These are phyloP conservation scores for Phytopythium oedochilum DNA, from an alignment of 352 stramenopile species.

Conservation along the genomic window DNA sequence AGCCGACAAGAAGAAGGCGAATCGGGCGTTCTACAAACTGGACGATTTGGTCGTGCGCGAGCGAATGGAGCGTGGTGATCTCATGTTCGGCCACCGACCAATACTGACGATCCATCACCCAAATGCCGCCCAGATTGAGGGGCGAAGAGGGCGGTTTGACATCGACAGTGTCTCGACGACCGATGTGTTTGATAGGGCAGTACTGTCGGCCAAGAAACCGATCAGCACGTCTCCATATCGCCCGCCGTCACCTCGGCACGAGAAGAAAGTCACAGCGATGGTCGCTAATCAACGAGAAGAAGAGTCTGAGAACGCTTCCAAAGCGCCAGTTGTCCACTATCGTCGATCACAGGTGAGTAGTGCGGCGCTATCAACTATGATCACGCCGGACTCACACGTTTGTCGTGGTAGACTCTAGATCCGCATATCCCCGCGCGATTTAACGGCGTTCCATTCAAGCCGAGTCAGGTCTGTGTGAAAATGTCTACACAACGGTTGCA, in stretches of 20 bases:
- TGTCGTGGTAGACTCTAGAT: constrained; percentile 29
- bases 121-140: constrained; percentile 17
- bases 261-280: not conserved
- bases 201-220: not conserved
- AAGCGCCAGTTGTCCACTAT: not conserved
- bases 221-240: constrained; percentile 1
- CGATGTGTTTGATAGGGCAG: constrained; percentile 12
- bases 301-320: not conserved
- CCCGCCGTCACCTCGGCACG: not conserved
- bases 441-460: constrained; percentile 55
- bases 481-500: too few species aligned
- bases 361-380: not conserved
- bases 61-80: constrained; percentile 32
- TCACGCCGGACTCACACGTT: not conserved
- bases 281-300: not conserved
- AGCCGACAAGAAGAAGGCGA: not conserved
- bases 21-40: constrained; percentile 16
- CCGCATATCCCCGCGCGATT: constrained; percentile 55
- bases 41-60: constrained; percentile 52
- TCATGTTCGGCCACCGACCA: constrained; percentile 36
- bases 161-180: constrained; percentile 13
- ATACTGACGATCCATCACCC: constrained; percentile 54
- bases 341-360: constrained; percentile 1
- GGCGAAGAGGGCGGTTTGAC: constrained; percentile 20
- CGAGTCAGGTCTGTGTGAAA: constrained; percentile 32